Evolutionary conservation across 192 early-diverging fungal genomes (phyloP).

Genomic region (Mortierella hygrophila): DNA sequence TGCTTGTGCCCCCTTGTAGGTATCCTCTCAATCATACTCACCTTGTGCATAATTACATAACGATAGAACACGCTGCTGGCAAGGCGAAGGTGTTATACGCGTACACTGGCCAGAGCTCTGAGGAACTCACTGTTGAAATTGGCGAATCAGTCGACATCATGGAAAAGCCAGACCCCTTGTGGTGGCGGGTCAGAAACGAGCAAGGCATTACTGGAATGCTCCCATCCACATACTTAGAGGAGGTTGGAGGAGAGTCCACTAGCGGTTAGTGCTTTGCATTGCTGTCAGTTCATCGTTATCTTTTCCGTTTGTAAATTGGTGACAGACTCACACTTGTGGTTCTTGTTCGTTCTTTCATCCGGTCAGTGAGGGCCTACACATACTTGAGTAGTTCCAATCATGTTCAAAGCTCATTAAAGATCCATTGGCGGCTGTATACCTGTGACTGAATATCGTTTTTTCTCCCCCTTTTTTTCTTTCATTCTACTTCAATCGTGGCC

Average conservation of each 20-base stretch:
- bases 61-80: constrained; percentile 21
- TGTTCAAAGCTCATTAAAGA: no score
- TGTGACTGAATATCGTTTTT: not conserved
- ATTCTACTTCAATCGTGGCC: not conserved
- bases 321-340: not conserved
- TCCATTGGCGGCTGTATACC: no score
- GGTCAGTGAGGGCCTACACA: no score
- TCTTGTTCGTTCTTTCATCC: not conserved
- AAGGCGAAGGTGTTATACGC: constrained; percentile 36
- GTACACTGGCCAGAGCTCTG: constrained; percentile 46
- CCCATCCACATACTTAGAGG: constrained; percentile 61
- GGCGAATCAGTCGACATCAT: constrained; percentile 71
- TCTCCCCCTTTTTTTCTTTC: not conserved
- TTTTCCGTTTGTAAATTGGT: not conserved
- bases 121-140: constrained; percentile 73
- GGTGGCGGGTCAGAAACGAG: constrained; percentile 55
- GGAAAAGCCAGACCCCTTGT: constrained; percentile 55
- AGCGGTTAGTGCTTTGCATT: constrained; percentile 53
- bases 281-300: constrained; percentile 16
- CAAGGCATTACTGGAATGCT: constrained; percentile 56
- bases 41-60: not conserved
- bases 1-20: not conserved
- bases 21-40: not conserved
- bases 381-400: no score
- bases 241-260: constrained; percentile 45